Percentiles rank a stretch among this genome's conserved stretches.
phyloP scores from a whole-genome alignment of 345 rosid species.

The Eucalyptus albens region DNA sequence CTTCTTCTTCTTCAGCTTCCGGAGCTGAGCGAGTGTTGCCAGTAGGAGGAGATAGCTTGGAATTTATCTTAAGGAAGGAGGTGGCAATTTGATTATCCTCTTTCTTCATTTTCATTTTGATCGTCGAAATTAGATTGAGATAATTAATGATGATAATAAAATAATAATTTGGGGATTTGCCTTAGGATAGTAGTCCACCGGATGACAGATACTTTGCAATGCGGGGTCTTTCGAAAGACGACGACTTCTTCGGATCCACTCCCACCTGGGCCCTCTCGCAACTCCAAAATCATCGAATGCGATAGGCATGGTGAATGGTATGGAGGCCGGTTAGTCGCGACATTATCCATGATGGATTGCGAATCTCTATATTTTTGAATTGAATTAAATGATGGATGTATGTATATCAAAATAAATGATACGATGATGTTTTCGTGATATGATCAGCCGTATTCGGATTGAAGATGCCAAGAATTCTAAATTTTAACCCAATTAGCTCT shows the following conservation, averaged over 20 bases:
- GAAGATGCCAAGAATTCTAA: background rate
- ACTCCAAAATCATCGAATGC: background rate
- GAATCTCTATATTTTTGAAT: background rate
- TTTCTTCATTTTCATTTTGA: background rate
- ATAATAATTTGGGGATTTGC: background rate
- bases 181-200: background rate
- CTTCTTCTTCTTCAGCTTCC: background rate
- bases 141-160: background rate
- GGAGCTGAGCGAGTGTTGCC: background rate
- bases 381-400: background rate
- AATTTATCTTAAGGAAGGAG: background rate
- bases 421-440: background rate
- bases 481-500: background rate
- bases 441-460: fast-evolving
- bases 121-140: background rate
- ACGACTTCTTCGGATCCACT: background rate
- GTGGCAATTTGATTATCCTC: background rate
- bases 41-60: background rate
- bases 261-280: background rate
- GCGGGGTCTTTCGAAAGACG: background rate
- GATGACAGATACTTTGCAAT: background rate
- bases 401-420: background rate
- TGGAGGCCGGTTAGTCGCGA: fast-evolving
- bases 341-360: fast-evolving
- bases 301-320: background rate